These are phyloP conservation scores for Calocybe gangraenosa DNA, from an alignment of 768 basidiomycete genomes.

Conservation along the genomic window DNA sequence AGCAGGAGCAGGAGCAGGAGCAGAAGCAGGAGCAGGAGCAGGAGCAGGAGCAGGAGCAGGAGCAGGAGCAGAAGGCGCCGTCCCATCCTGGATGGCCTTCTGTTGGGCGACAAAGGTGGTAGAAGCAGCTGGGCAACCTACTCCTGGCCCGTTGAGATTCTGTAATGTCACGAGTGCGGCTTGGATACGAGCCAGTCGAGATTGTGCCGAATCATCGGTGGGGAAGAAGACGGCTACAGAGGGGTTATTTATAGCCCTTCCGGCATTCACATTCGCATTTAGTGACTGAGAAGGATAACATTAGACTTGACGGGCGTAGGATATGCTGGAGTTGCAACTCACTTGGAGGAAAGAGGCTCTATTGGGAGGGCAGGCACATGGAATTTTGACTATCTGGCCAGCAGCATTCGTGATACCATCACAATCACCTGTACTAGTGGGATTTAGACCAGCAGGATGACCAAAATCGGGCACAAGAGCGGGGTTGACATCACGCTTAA, in stretches of 20 bases:
- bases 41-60: slow-evolving; percentile 17
- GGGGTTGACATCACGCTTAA: slow-evolving; percentile 36
- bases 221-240: slow-evolving; percentile 58
- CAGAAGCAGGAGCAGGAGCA: slow-evolving; percentile 12
- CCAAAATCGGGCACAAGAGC: slow-evolving; percentile 59
- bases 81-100: slow-evolving; percentile 30
- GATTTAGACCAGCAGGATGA: slow-evolving; percentile 51
- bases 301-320: background rate
- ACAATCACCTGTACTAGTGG: slow-evolving; percentile 57
- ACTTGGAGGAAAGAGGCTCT: slow-evolving; percentile 41
- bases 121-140: slow-evolving; percentile 62
- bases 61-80: slow-evolving; percentile 17
- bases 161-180: slow-evolving; percentile 66
- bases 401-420: slow-evolving; percentile 58
- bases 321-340: background rate
- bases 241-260: slow-evolving; percentile 65
- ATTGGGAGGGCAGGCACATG: slow-evolving; percentile 62
- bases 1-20: background rate
- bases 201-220: slow-evolving; percentile 46
- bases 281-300: slow-evolving; percentile 27
- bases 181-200: slow-evolving; percentile 53
- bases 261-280: slow-evolving; percentile 54
- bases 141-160: slow-evolving; percentile 64
- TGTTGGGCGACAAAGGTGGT: slow-evolving; percentile 53
- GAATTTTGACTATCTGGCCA: slow-evolving; percentile 55